Conservation (phyloP, 192 early-diverging fungal genomes). For the Dissophora ornata region DNA sequence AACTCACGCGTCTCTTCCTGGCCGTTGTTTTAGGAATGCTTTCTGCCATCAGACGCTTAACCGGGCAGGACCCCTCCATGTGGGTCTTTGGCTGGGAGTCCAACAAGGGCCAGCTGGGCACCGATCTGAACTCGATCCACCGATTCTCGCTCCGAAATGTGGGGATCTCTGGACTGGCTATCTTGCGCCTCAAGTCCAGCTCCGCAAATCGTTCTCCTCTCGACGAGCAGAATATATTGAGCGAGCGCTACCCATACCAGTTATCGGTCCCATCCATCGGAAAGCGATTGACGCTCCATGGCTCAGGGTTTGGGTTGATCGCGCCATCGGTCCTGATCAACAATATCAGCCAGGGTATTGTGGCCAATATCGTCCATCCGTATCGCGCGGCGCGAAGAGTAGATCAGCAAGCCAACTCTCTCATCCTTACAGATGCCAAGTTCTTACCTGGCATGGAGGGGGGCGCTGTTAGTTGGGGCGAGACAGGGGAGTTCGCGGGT, state of each 20-base stretch:
- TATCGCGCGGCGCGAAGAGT: conserved; percentile 43
- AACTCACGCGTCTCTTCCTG: too few species aligned
- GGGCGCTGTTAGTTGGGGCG: conserved; percentile 51
- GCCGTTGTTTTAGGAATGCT: too few species aligned
- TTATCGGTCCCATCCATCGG: conserved; percentile 39
- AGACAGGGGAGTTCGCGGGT: conserved; percentile 45
- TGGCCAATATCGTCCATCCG: conserved; percentile 48
- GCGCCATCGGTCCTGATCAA: conserved; percentile 52
- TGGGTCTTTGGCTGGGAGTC: conserved; percentile 48
- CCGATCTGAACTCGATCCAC: conserved; percentile 45
- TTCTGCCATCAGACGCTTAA: conserved; percentile 35
- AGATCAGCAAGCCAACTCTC: conserved; percentile 33
- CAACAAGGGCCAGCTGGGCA: conserved; percentile 41
- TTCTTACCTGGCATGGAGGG: conserved; percentile 57
- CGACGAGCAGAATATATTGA: neutral
- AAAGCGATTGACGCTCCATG: conserved; percentile 40
- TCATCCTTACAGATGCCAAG: conserved; percentile 49
- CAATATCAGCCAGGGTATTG: conserved; percentile 55
- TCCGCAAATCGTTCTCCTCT: neutral
- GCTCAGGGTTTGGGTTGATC: conserved; percentile 54
- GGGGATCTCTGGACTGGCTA: conserved; percentile 44
- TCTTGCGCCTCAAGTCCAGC: conserved; percentile 23
- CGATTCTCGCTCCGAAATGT: conserved; percentile 48
- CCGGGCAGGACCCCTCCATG: conserved; percentile 36
- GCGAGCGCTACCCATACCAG: conserved; percentile 19